A percentile compares a stretch with the other conserved stretches of the same genome.
These are phyloP conservation scores for Vaccinium corymbosum DNA, from an alignment of 148 eudicot genomes.

Conservation along the genomic window DNA sequence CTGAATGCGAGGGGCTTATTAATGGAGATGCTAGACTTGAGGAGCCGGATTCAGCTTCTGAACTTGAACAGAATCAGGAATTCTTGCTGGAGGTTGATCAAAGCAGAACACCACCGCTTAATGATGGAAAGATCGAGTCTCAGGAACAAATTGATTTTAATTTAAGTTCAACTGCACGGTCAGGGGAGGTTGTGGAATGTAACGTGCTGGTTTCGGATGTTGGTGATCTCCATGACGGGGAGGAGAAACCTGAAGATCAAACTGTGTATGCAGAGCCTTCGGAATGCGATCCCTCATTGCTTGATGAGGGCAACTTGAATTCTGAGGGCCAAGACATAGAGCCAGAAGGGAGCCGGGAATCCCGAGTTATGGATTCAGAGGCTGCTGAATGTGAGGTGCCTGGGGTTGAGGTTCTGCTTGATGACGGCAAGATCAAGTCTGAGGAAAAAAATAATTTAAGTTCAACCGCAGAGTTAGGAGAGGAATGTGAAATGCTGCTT, in stretches of 20 bases:
- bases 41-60: conserved; percentile 16
- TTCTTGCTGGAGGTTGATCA: conserved; percentile 7
- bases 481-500: conserved; percentile 6
- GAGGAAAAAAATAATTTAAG: conserved; percentile 12
- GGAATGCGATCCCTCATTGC: conserved; percentile 11
- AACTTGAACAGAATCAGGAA: conserved; percentile 11
- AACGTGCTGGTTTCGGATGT: background rate
- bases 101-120: conserved; percentile 7
- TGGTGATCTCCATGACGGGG: conserved; percentile 16
- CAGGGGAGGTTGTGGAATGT: conserved; percentile 18
- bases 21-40: conserved; percentile 26
- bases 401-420: conserved; percentile 2
- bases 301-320: conserved; percentile 15
- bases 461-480: conserved; percentile 10
- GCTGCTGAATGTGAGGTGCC: background rate
- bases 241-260: conserved; percentile 18
- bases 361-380: background rate
- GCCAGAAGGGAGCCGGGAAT: conserved; percentile 3
- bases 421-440: conserved; percentile 15
- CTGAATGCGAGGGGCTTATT: conserved; percentile 2
- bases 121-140: conserved; percentile 18
- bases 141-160: conserved; percentile 11
- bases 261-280: conserved; percentile 24
- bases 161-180: conserved; percentile 5
- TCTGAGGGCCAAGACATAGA: conserved; percentile 10